Base-by-base conservation (phyloP, 176 grass and related monocot species). In the Thinopyrum elongatum region DNA sequence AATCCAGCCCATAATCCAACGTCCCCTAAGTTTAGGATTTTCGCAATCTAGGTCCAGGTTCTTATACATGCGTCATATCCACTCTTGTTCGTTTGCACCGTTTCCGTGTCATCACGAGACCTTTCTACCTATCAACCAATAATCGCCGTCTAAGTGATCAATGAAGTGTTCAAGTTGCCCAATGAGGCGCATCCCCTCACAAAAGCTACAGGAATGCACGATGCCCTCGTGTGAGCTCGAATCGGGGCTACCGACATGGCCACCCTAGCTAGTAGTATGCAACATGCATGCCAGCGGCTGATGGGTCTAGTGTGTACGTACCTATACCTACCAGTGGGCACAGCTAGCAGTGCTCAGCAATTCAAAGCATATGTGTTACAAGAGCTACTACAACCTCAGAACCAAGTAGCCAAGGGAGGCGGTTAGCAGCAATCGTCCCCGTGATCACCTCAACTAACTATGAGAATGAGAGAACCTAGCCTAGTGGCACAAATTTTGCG, bases 211-310 rank as follows among this genome's bases (percentile, higher is more conserved):
- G 66, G 3, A 33, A 12, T 76, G 60, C 80, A 91, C 76, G 81
- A 91, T 80, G 80, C 76, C 16, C 85, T 60, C 85, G 85, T 91
- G 89, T 11, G n/a, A 27, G 47, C 80, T 75, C 21, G 41, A 72
- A n/a, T 78, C 65, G 27, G 39, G n/a, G 64, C 11, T 33, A 23
- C 16, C 15, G 7, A 79, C n/a, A 71, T 26, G 36, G 70, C 57
- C 26, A 84, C n/a, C 34, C 35, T 42, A 46, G 42, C 41, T 58
- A 34, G 22, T 61, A 59, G 31, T 8, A 14, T 33, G 0, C 81
- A 21, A 44, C 59, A 82, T 25, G 6, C 63, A 65, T 63, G n/a
- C 60, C 60, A 27, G 0, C 19, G 15, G 49, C 23, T 21, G 44
- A 73, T 51, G 25, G 25, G 25, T 25, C 29, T 23, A 49, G 1